phyloP scores from a whole-genome alignment of 2,329 filamentous ascomycete genomes.

The Aureobasidium lini region DNA sequence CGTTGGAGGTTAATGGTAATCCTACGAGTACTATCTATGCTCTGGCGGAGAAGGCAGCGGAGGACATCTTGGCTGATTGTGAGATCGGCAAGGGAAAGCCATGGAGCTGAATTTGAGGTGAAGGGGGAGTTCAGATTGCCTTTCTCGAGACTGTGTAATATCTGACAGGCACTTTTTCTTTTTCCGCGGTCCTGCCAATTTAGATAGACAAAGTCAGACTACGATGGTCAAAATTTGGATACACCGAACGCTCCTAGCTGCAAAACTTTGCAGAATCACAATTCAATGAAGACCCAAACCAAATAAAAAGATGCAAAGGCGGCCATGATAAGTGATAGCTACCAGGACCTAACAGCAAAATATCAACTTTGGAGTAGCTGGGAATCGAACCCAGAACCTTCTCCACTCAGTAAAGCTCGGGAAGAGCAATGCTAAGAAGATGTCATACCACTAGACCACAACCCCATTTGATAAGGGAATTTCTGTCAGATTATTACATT shows the following conservation, averaged over 20 bases:
- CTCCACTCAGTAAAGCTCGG: conserved; percentile 2
- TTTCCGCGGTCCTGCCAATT: too few relatives aligned
- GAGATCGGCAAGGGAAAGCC: neutral
- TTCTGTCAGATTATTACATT: fast-evolving
- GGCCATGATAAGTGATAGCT: too few relatives aligned
- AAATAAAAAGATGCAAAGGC: too few relatives aligned
- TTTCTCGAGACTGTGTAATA: too few relatives aligned
- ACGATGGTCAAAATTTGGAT: too few relatives aligned
- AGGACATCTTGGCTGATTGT: neutral
- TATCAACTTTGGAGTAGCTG: neutral
- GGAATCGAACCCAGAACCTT: conserved; percentile 13
- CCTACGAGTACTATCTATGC: conserved; percentile 20
- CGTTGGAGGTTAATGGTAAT: conserved; percentile 19
- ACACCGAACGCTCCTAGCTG: too few relatives aligned
- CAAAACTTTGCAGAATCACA: too few relatives aligned
- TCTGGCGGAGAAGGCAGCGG: conserved; percentile 20
- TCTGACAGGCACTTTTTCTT: neutral
- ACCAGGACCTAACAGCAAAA: neutral
- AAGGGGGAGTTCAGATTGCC: too few relatives aligned
- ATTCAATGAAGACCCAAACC: too few relatives aligned
- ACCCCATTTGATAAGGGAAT: neutral
- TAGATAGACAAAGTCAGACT: too few relatives aligned
- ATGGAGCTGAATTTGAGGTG: neutral
- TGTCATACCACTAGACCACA: conserved; percentile 13
- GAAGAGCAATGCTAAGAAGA: conserved; percentile 12